Evolutionary conservation across 352 stramenopile genomes (phyloP).

Genomic region (Globisporangium iwayamae): DNA sequence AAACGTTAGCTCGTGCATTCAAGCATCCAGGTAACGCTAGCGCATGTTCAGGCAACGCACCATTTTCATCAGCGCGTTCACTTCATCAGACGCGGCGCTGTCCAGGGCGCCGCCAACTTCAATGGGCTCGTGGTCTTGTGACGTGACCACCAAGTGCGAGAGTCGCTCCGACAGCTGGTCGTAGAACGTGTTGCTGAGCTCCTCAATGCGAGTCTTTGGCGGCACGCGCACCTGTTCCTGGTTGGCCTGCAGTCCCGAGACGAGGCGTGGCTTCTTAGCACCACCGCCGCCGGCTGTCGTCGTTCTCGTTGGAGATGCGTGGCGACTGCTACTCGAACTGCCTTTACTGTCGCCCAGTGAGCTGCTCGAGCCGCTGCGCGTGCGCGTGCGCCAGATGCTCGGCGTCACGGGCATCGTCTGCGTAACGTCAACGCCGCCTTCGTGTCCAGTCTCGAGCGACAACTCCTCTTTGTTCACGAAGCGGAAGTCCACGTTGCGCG

Average conservation of each 20-base stretch:
- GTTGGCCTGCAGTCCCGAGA: slow-evolving; percentile 44
- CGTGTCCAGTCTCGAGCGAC: slow-evolving; percentile 36
- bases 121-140: slow-evolving; percentile 14
- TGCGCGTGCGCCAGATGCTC: slow-evolving; percentile 44
- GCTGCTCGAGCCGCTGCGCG: slow-evolving; percentile 41
- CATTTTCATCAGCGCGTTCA: slow-evolving; percentile 45
- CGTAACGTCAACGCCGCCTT: slow-evolving; percentile 16
- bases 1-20: too few species aligned
- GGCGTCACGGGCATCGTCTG: slow-evolving; percentile 26
- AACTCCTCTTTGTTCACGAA: slow-evolving; percentile 66
- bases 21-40: neutral
- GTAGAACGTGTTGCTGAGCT: slow-evolving; percentile 61
- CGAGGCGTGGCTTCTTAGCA: slow-evolving; percentile 24
- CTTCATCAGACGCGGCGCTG: slow-evolving; percentile 21
- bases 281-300: neutral
- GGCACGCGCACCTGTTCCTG: slow-evolving; percentile 68
- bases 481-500: slow-evolving; percentile 58
- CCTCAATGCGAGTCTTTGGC: slow-evolving; percentile 52
- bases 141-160: slow-evolving; percentile 21
- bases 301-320: slow-evolving; percentile 28
- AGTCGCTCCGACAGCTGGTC: slow-evolving; percentile 46
- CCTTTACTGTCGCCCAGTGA: slow-evolving; percentile 32
- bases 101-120: neutral
- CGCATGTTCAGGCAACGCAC: slow-evolving; percentile 20
- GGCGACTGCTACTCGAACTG: slow-evolving; percentile 28